phyloP scores from a whole-genome alignment of 805 yeast species.

The Starmerella etchellsii region DNA sequence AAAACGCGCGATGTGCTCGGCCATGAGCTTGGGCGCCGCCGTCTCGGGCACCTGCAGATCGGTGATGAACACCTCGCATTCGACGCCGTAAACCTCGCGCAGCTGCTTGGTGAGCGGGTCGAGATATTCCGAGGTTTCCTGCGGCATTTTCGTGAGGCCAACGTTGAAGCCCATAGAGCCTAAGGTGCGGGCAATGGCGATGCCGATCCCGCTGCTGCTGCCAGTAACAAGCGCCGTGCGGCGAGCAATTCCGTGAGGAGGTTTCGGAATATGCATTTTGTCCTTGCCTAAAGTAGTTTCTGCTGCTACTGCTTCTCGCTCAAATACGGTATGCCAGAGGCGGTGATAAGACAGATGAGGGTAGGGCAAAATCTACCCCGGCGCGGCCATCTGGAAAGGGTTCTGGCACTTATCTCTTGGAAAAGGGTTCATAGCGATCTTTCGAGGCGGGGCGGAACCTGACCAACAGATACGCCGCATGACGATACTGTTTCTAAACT shows the following conservation, averaged over 20 bases:
- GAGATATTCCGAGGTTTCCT: constrained; percentile 2
- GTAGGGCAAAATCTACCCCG: too few species aligned
- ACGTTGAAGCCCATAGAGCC: constrained; percentile 13
- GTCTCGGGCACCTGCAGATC: constrained; percentile 12
- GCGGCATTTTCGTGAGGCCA: constrained; percentile 15
- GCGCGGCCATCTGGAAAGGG: too few species aligned
- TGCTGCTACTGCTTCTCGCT: too few species aligned
- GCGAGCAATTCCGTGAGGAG: constrained; percentile 7
- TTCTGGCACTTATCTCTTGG: too few species aligned
- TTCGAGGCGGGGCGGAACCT: too few species aligned
- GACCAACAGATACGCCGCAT: too few species aligned
- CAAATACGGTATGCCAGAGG: too few species aligned
- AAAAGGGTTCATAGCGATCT: too few species aligned
- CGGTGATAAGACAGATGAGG: too few species aligned
- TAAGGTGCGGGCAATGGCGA: constrained; percentile 14
- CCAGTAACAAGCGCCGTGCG: constrained; percentile 16
- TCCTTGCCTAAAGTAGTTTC: too few species aligned
- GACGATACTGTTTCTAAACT: constrained; percentile 5
- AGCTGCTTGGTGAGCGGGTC: constrained; percentile 9
- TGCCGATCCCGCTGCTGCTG: constrained; percentile 15
- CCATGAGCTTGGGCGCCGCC: constrained; percentile 6
- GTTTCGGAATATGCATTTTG: constrained; percentile 1
- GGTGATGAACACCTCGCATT: constrained; percentile 7
- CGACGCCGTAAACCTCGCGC: constrained; percentile 6
- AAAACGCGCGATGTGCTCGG: constrained; percentile 6